Base-by-base conservation (phyloP, 2,329 filamentous ascomycete species). In the Byssothecium circinans region DNA sequence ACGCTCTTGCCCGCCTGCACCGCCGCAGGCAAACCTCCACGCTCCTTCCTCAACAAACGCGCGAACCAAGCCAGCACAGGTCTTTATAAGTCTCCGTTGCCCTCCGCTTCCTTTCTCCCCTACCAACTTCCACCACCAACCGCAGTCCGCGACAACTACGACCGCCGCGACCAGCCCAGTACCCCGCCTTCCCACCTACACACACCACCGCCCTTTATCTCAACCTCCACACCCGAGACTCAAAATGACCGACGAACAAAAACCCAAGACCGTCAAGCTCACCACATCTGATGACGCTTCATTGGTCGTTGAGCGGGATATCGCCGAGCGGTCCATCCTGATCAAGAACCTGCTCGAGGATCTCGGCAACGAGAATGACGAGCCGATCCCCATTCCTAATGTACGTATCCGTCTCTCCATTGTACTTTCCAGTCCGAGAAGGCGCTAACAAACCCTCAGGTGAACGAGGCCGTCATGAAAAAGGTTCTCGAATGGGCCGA, bases 301-400 rank as follows among this genome's bases (percentile, higher is more conserved):
- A 54, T 70, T 78, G 55, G 49, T 57, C 18, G 74, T 75, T 32
- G 72, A 95, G 56, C 89, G 89, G 56, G 79, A 83, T 30, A 88
- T 97, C 52, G 90, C 89, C 34, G 90, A 96, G 78, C 89, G 92
- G 58, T 96, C 90, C 2, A 84, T 96, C 65, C 81, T 99, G 43
- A 95, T 99, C 79, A 96, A 96, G 84, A 96, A 97, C 80, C 87
- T 99, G 87, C 82, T 99, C 37, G 91, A 96, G 69, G 94, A 99
- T 77, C 77, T 97, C 39, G 91, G 90, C 58, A 85, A 69, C 45
- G 75, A 77, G 42, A 71, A 69, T 52, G 69, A 72, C 18, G 85
- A 91, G 68, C 81, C 88, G 2, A 92, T 99, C 43, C 92, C 94
- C 8, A 91, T 95, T 54, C 89, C 88, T 56, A 95, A 95, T 70